Base-by-base conservation (phyloP, 1,139 yeast species). In the Pneumocystis oryctolagi region DNA sequence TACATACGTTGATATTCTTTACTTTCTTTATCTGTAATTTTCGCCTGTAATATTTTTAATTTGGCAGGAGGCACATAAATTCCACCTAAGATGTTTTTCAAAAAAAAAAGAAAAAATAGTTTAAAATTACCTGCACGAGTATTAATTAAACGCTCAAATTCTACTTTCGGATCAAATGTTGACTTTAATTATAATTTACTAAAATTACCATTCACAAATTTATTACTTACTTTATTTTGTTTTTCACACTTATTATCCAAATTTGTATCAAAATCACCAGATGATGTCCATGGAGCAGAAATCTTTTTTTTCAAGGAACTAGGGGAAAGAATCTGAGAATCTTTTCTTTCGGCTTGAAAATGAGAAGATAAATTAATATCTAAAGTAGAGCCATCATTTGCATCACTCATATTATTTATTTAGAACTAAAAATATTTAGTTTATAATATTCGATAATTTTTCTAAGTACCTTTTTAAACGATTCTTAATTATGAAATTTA, bases 51-150 rank as follows among this genome's bases (percentile, higher is more conserved):
- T 0, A 77, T 78, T 58, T 77, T 72, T 28, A 82, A 73, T 68
- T 75, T 78, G 0, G 80, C 82, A 0, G 83, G 83, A 3, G 84
- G 83, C 0, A 81, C 78, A 68, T 80, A 80, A 18, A 76, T 71
- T 0, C 83, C 84, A 5, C 79, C 78, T 0, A 78, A 73, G 47
- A 76, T 70, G 57, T 79, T 71, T 60, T 75, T n/a, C n/a, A n/a
- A 76, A 69, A 76, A 67, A 20, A 80, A 70, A 57, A 75, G 12
- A 39, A 39, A 35, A 2, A 35, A 12, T 14, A 70, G 58, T 25
- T 12, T 14, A 25, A 47, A 47, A 25, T 12, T 14, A 47, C 55
- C 55, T 25, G 55, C 55, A 47, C 70, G 68, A 9, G 59, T 57
- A 39, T 39, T 35, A 30, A 57, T 39, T 35, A 57, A 39, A 28